A percentile compares a stretch with the other conserved stretches of the same genome.
These are phyloP conservation scores for Lepidopterella palustris DNA, from an alignment of 495 filamentous ascomycete genomes.

Conservation along the genomic window DNA sequence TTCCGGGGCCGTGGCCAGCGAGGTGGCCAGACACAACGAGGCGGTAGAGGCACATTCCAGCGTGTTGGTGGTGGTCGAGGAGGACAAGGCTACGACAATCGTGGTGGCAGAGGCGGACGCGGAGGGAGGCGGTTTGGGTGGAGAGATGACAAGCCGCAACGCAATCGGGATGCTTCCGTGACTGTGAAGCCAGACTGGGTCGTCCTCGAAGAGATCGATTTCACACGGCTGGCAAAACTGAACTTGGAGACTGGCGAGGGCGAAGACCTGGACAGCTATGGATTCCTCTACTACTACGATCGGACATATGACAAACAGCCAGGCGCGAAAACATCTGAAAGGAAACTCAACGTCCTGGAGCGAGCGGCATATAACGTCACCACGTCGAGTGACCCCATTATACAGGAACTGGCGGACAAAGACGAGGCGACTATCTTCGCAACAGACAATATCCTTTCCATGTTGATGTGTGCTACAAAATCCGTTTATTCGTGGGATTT, in stretches of 20 bases:
- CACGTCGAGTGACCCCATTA: constrained; percentile 88
- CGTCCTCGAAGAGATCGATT: constrained; percentile 97
- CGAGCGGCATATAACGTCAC: constrained; percentile 97
- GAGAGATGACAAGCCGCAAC: constrained; percentile 98
- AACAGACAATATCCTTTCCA: constrained; percentile 91
- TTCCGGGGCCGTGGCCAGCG: constrained; percentile 82
- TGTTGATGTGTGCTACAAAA: constrained; percentile 96
- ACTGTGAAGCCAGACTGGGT: constrained; percentile 92
- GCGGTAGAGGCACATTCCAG: constrained; percentile 48
- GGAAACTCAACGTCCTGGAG: constrained; percentile 79
- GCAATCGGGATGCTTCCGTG: constrained; percentile 90
- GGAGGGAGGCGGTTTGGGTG: constrained; percentile 87
- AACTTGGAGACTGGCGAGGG: constrained; percentile 91
- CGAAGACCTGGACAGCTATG: constrained; percentile 90
- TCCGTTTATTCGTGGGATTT: constrained; percentile 98
- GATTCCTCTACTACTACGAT: constrained; percentile 97
- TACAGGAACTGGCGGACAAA: constrained; percentile 94
- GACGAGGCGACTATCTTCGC: constrained; percentile 96
- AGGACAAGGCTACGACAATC: constrained; percentile 54
- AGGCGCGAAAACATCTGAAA: constrained; percentile 72
- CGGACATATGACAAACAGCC: constrained; percentile 86
- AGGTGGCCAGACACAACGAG: constrained; percentile 42
- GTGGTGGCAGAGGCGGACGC: constrained; percentile 56
- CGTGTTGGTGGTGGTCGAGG: constrained; percentile 52
- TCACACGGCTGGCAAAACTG: constrained; percentile 86